A percentile compares a stretch with the other conserved stretches of the same genome.
These are phyloP conservation scores for Leccinum barrowsii DNA, from an alignment of 768 basidiomycete species.

Conservation along the genomic window DNA sequence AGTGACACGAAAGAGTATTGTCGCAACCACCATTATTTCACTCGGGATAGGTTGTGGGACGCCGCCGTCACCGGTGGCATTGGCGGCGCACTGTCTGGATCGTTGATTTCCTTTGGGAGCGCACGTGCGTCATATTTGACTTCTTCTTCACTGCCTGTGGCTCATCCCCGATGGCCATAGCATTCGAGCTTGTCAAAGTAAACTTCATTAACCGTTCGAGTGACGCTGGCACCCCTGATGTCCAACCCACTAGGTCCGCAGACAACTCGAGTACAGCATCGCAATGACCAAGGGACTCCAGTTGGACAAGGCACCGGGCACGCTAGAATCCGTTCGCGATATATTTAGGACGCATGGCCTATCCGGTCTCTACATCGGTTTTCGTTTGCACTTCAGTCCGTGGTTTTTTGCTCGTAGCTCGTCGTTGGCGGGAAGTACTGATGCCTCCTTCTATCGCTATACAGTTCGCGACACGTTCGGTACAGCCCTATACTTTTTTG, in stretches of 20 bases:
- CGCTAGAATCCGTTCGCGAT: constrained; percentile 72
- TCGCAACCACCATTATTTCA: constrained; percentile 54
- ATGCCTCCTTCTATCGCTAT: constrained; percentile 8
- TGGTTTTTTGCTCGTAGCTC: constrained; percentile 1
- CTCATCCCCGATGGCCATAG: constrained; percentile 31
- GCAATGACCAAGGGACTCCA: constrained; percentile 73
- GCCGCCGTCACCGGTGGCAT: constrained; percentile 76
- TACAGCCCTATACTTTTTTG: constrained; percentile 89
- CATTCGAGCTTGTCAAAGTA: constrained; percentile 96
- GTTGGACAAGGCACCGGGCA: constrained; percentile 75
- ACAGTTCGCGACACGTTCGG: constrained; percentile 86
- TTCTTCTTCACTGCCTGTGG: constrained; percentile 14
- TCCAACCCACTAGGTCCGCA: constrained; percentile 57
- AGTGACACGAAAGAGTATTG: constrained; percentile 77
- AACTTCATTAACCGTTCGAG: constrained; percentile 9
- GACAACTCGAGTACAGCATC: constrained; percentile 90
- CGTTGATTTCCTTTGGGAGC: constrained; percentile 84
- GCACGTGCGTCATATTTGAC: constrained; percentile 60
- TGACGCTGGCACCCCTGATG: constrained; percentile 8
- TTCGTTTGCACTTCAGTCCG: constrained; percentile 81
- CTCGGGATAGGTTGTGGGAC: constrained; percentile 57
- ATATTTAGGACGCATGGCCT: constrained; percentile 66
- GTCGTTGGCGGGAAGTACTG: background rate
- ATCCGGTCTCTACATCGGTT: constrained; percentile 75
- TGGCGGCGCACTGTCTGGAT: constrained; percentile 85